These are phyloP conservation scores for Malus sieversii DNA, from an alignment of 306 rosid genomes.

Conservation along the genomic window DNA sequence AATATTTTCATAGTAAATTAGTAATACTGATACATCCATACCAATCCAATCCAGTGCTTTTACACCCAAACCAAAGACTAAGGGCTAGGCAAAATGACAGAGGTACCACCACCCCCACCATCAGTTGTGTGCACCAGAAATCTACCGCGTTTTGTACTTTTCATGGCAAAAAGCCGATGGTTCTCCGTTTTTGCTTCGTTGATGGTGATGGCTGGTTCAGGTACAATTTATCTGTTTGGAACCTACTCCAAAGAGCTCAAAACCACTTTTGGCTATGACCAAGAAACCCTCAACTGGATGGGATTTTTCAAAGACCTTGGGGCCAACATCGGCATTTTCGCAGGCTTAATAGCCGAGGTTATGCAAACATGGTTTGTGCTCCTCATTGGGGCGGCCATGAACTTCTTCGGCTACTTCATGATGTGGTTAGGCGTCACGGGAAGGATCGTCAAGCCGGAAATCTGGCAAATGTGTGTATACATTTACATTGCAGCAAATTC, in stretches of 20 bases:
- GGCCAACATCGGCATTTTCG: background rate
- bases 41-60: background rate
- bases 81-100: background rate
- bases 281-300: constrained; percentile 6
- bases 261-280: constrained; percentile 7
- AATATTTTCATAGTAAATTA: too few species aligned
- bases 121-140: background rate
- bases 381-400: constrained; percentile 4
- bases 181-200: constrained; percentile 5
- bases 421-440: background rate
- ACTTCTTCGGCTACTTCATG: constrained; percentile 18
- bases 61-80: background rate
- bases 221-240: background rate
- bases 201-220: background rate
- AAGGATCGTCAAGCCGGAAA: background rate
- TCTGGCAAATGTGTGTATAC: constrained; percentile 15
- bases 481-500: constrained; percentile 7
- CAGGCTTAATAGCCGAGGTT: constrained; percentile 5
- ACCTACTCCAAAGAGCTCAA: constrained; percentile 11
- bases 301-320: constrained; percentile 11
- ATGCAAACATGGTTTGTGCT: constrained; percentile 11
- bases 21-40: background rate
- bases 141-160: background rate
- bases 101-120: background rate
- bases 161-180: background rate